Evolutionary conservation across 192 early-diverging fungal species (phyloP), one percentile per base, ranked within the genome.

Genomic region (Gigaspora rosea): DNA sequence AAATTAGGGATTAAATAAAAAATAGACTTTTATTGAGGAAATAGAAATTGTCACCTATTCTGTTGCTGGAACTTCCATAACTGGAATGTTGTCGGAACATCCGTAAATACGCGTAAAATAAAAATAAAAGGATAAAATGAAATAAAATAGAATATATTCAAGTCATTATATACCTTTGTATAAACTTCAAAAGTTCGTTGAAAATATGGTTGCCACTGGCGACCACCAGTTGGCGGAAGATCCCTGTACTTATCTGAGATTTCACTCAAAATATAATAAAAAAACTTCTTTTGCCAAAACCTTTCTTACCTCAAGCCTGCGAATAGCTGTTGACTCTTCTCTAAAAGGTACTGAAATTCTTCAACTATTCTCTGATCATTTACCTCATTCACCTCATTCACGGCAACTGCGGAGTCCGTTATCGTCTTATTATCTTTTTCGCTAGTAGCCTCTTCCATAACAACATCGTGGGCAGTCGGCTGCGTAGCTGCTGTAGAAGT

Each of bases 131-230:
- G n/a, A n/a, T 35, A 33, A 56, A 36, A 57, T 32, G 8, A 10
- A 49, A 48, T 50, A 16, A 22, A 20, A 27, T 57, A 5, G 59
- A 73, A 47, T n/a, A 35, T 32, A 68, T 51, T 27, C 48, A 51
- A 20, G 15, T 8, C 50, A 46, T 47, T 27, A 22, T 7, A 11
- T 22, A 50, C 88, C 81, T 93, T 94, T 10, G 96, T 96, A 82
- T 96, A 99, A 4, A 98, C 94, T 83, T 98, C 97, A 78, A 99
- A 99, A 9, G 97, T 98, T 69, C 95, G 89, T 85, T 97, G 94
- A 78, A 99, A 99, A 82, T 98, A 95, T 1, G 86, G 86, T 70
- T 87, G 82, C 88, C 88, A 89, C 76, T 89, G 88, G 52, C 87
- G 84, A 61, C 90, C 86, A 71, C 95, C 95, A 0, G 95, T 96